Percentiles rank a stretch among this genome's conserved stretches.
phyloP scores from a whole-genome alignment of 2,329 filamentous ascomycete species.

The Fusarium falciforme region DNA sequence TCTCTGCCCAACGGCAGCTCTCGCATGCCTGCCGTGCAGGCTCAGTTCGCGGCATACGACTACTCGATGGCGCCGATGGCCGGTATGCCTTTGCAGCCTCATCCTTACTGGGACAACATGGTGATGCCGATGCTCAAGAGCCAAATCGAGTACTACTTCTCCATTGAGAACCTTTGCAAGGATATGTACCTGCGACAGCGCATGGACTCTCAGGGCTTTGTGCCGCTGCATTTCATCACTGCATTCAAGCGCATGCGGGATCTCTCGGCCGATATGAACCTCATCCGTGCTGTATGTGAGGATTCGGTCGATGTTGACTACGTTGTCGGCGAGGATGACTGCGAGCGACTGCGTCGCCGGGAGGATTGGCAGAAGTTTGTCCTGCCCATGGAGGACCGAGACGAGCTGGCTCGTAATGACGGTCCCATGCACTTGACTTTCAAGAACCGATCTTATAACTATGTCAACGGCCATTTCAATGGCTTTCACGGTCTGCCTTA shows the following conservation, averaged over 20 bases:
- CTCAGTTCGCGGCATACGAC: constrained; percentile 52
- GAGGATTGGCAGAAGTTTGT: constrained; percentile 87
- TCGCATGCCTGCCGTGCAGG: constrained; percentile 52
- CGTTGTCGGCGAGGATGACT: constrained; percentile 77
- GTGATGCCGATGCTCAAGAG: constrained; percentile 56
- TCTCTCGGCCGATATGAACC: constrained; percentile 69
- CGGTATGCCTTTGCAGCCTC: constrained; percentile 48
- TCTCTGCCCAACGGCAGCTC: constrained; percentile 52
- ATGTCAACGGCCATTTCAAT: constrained; percentile 45
- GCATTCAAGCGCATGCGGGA: constrained; percentile 80
- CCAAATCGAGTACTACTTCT: constrained; percentile 93
- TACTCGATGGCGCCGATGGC: constrained; percentile 55
- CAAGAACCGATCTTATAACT: constrained; percentile 49
- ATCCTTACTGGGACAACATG: constrained; percentile 66
- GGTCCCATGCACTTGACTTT: constrained; percentile 63
- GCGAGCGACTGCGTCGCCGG: constrained; percentile 80
- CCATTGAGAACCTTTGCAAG: constrained; percentile 93
- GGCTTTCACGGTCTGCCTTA: constrained; percentile 48
- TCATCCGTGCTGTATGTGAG: constrained; percentile 80
- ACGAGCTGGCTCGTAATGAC: constrained; percentile 78
- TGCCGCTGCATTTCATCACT: constrained; percentile 81
- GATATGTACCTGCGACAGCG: constrained; percentile 88
- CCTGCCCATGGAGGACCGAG: constrained; percentile 76
- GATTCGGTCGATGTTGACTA: constrained; percentile 80
- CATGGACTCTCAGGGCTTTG: constrained; percentile 97